Base-by-base conservation (phyloP, 148 eudicot genomes). In the Nepenthes mirabilis region DNA sequence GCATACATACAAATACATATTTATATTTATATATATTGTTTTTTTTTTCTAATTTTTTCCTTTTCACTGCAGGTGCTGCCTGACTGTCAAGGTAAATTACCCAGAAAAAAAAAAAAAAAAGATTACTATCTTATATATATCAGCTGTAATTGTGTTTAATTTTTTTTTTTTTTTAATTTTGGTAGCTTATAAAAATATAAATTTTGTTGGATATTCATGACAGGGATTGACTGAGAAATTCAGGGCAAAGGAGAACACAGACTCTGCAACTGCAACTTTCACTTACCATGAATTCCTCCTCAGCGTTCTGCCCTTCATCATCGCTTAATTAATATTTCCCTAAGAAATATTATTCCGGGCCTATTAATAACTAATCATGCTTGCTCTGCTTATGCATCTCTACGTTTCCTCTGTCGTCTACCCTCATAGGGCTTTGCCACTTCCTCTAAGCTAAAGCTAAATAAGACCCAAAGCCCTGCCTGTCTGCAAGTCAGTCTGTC, bases 141-240 rank as follows among this genome's bases (percentile, higher is more conserved):
- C 34, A 55, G 2, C 11, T 34, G 5, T 23, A 14, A 2, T 9
- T 6, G 58, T 23, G 0, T 4, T 8, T 23, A 14, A 1, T 23
- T 55, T 23, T 4, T 13, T 23, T 13, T 55, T 13, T 4, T 13
- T 23, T 13, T 55, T 0, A 13, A 23, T 6, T 2, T 55, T 34
- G 2, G 11, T 14, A 3, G 11, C 36, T 6, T 23, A 34, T 55
- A 23, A 5, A 5, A 23, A 14, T 55, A 9, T 5, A 23, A 9
- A 13, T 32, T 2, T 55, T 55, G 33, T 3, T 50, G 53, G 8
- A 11, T 50, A 12, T 6, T 13, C 5, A 6, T 34, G 58, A 34
- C 55, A 91, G 95, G 97, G 95, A 34, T 70, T 91, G 12, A 84
- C 87, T 2, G 97, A 84, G 64, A 87, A 81, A 63, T 87, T 91